phyloP scores from a whole-genome alignment of 306 rosid genomes.

The Gastrolobium bilobum region DNA sequence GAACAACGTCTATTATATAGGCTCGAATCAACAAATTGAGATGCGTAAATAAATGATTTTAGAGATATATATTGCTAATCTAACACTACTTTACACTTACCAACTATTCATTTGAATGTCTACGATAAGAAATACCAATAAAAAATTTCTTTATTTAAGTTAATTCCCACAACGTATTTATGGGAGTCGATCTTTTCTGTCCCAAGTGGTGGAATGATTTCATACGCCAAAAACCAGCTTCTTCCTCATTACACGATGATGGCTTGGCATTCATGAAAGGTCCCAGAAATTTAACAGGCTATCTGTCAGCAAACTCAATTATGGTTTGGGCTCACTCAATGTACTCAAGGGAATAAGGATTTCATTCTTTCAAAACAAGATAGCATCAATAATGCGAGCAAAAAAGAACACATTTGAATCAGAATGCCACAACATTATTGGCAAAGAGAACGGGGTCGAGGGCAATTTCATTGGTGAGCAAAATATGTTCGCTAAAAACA shows the following conservation, averaged over 20 bases:
- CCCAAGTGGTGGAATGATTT: neutral
- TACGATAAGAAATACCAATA: too few species aligned
- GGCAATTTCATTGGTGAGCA: slow-evolving; percentile 16
- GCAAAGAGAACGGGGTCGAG: neutral
- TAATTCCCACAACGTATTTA: too few species aligned
- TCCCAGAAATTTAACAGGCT: neutral
- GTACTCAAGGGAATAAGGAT: neutral
- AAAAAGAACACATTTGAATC: neutral
- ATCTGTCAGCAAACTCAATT: neutral
- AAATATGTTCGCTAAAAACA: slow-evolving; percentile 1
- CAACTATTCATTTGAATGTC: too few species aligned
- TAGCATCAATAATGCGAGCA: neutral
- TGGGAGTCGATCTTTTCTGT: neutral
- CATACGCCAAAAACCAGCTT: neutral
- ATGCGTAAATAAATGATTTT: too few species aligned
- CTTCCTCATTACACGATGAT: neutral
- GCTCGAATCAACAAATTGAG: too few species aligned
- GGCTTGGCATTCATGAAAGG: neutral
- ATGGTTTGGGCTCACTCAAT: neutral
- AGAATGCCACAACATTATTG: neutral
- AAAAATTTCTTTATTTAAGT: too few species aligned
- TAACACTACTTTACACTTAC: too few species aligned
- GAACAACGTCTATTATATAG: too few species aligned
- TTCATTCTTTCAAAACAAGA: neutral
- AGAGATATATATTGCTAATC: too few species aligned